phyloP scores from a whole-genome alignment of 495 filamentous ascomycete genomes.

The Daldinia vernicosa region DNA sequence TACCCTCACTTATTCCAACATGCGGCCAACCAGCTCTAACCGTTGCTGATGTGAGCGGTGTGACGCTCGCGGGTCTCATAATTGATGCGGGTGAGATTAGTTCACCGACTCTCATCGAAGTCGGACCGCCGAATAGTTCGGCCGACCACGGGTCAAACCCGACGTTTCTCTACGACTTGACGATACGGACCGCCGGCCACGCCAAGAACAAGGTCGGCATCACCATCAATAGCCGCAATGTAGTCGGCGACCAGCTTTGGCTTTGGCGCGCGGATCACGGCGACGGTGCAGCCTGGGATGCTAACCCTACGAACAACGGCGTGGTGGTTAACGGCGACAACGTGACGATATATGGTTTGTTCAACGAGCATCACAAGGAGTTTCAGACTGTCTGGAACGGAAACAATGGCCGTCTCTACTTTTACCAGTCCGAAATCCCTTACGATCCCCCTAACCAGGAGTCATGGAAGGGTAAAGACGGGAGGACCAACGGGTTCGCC shows the following conservation, averaged over 20 bases:
- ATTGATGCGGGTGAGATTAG: constrained; percentile 40
- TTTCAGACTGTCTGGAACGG: constrained; percentile 48
- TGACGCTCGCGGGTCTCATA: constrained; percentile 47
- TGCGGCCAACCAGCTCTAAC: constrained; percentile 33
- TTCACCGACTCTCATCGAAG: constrained; percentile 41
- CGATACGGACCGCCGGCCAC: constrained; percentile 42
- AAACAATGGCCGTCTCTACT: constrained; percentile 45
- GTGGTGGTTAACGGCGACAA: constrained; percentile 45
- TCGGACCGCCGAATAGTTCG: constrained; percentile 37
- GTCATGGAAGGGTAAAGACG: constrained; percentile 41
- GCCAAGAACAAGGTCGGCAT: constrained; percentile 45
- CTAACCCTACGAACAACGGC: constrained; percentile 45
- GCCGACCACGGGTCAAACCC: constrained; percentile 37
- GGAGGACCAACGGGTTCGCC: constrained; percentile 42
- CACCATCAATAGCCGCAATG: constrained; percentile 44
- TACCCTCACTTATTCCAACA: constrained; percentile 42
- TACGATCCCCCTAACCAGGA: constrained; percentile 46
- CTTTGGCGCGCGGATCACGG: constrained; percentile 48
- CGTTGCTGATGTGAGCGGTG: constrained; percentile 43
- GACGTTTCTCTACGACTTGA: constrained; percentile 47
- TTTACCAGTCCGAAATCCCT: constrained; percentile 48
- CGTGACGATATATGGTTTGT: constrained; percentile 46
- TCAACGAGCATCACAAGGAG: constrained; percentile 48
- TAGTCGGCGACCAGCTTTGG: constrained; percentile 47
- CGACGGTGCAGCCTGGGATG: constrained; percentile 40